phyloP scores from a whole-genome alignment of 768 basidiomycete species.

The Amanita polypyramis region DNA sequence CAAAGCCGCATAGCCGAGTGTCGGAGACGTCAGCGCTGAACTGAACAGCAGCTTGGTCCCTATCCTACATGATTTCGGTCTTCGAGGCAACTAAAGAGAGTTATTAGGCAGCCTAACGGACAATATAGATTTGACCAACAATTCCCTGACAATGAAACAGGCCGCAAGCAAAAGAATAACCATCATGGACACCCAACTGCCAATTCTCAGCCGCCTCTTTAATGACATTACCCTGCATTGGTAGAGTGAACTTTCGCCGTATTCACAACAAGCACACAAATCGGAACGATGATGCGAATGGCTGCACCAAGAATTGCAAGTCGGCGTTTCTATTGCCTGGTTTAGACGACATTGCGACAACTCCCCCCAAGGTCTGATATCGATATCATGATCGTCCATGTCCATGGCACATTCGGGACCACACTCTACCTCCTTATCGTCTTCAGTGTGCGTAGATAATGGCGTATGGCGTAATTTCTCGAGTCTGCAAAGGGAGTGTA shows the following conservation, averaged over 20 bases:
- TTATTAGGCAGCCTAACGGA: not conserved
- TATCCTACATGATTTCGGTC: not conserved
- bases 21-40: no score
- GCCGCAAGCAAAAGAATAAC: not conserved
- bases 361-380: not conserved
- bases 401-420: no score
- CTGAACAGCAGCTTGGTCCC: no score
- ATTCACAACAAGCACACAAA: not conserved
- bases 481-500: not conserved
- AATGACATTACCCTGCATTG: not conserved
- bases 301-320: not conserved
- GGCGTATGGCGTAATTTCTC: not conserved
- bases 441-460: not conserved
- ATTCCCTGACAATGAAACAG: constrained; percentile 1
- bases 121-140: not conserved
- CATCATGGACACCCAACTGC: constrained; percentile 1
- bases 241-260: not conserved
- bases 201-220: not conserved
- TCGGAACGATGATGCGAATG: not conserved
- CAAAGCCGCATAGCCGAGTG: no score
- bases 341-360: not conserved
- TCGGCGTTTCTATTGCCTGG: not conserved
- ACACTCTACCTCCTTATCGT: not conserved
- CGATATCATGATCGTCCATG: no score
- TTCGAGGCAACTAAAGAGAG: not conserved